Conservation (phyloP, 176 grass and related monocot genomes). For the Paspalum vaginatum region DNA sequence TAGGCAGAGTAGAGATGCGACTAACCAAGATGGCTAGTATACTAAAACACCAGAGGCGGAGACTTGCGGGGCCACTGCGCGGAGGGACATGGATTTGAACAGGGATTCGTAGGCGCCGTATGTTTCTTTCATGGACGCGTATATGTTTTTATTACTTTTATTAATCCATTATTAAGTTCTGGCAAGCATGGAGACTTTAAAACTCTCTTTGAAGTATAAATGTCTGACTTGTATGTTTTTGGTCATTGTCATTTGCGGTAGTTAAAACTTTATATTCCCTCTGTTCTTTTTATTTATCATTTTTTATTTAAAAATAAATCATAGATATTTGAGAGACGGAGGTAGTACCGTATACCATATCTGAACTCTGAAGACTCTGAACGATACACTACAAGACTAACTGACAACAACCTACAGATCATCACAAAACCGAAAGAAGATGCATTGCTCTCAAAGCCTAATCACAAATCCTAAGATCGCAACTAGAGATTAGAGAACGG, state of each 20-base stretch:
- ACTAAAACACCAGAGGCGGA: neutral
- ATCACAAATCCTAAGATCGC: no score
- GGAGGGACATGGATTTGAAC: slow-evolving; percentile 5
- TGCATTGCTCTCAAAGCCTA: neutral
- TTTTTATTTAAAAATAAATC: no score
- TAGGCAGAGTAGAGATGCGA: neutral
- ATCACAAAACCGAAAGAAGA: neutral
- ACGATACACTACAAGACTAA: neutral
- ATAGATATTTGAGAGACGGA: no score
- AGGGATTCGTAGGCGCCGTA: slow-evolving; percentile 25
- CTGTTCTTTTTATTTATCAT: no score
- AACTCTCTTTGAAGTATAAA: no score
- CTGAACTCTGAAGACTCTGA: neutral
- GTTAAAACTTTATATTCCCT: neutral
- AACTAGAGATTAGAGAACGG: no score
- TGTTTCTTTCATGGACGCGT: no score
- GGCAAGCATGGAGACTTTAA: no score
- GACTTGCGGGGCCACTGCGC: neutral
- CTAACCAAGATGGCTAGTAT: neutral
- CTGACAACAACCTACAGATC: neutral
- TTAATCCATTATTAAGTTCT: no score
- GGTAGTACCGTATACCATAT: neutral
- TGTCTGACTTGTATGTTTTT: neutral
- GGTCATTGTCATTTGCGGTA: neutral
- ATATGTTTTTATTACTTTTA: no score